phyloP scores from a whole-genome alignment of 2,329 filamentous ascomycete species.

The Aspergillus puulaauensis region DNA sequence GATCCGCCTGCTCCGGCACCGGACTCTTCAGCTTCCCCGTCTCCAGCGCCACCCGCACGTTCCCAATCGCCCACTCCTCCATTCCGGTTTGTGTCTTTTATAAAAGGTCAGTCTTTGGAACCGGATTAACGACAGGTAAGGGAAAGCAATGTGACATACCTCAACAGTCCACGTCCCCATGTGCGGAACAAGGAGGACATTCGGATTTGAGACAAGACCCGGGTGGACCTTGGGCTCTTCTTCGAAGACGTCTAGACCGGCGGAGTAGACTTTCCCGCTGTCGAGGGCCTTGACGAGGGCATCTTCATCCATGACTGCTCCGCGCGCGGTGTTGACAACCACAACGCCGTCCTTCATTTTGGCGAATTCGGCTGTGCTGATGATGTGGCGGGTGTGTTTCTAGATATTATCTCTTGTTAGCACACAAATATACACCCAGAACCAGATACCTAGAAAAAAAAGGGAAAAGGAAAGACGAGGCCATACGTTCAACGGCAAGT shows the following conservation, averaged over 20 bases:
- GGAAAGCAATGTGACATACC: conserved; percentile 30
- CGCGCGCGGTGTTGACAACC: conserved; percentile 79
- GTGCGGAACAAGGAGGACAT: conserved; percentile 75
- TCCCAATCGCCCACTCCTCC: conserved; percentile 74
- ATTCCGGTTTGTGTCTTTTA: conserved; percentile 56
- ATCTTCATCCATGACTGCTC: conserved; percentile 77
- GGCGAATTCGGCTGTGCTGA: conserved; percentile 67
- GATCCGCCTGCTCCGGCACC: conserved; percentile 68
- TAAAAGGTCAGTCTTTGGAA: background rate
- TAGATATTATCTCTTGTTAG: conserved; percentile 20
- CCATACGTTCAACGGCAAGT: conserved; percentile 75
- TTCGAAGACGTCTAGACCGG: conserved; percentile 79
- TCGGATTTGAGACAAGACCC: conserved; percentile 67
- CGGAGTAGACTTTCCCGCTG: conserved; percentile 66
- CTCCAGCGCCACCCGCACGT: conserved; percentile 64
- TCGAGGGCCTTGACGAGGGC: conserved; percentile 74
- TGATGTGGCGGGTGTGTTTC: conserved; percentile 71
- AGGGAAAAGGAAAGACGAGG: background rate
- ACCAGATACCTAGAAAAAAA: background rate
- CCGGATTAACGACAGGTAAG: background rate
- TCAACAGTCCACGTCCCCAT: conserved; percentile 82
- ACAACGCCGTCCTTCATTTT: conserved; percentile 77
- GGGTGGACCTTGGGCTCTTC: conserved; percentile 75
- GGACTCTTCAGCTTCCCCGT: conserved; percentile 64
- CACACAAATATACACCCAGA: background rate